A percentile compares a stretch with the other conserved stretches of the same genome.
Evolutionary conservation across 2,329 filamentous ascomycete genomes (phyloP).

Genomic region (Curvularia eragrostidis): DNA sequence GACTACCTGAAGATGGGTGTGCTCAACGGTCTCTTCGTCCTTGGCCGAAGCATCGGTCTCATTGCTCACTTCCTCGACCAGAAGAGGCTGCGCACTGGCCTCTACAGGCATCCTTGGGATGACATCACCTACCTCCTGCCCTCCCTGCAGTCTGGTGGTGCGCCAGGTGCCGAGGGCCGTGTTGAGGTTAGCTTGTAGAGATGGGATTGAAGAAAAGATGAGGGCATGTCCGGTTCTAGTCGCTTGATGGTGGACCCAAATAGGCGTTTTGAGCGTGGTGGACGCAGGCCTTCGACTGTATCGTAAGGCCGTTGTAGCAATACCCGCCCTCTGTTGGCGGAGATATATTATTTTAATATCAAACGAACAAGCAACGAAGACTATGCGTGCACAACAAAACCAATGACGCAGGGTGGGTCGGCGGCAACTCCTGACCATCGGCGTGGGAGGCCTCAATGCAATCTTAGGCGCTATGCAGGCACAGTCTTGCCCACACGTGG

Average conservation of each 20-base stretch:
- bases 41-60: constrained; percentile 95
- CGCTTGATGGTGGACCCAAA: constrained; percentile 33
- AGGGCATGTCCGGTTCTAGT: constrained; percentile 37
- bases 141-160: constrained; percentile 45
- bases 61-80: constrained; percentile 99
- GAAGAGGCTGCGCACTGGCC: constrained; percentile 97
- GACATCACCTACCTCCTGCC: constrained; percentile 53
- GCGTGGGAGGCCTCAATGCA: constrained; percentile 4
- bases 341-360: constrained; percentile 44
- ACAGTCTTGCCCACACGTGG: background rate
- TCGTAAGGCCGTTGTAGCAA: constrained; percentile 41
- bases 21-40: constrained; percentile 98
- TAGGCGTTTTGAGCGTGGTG: constrained; percentile 44
- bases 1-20: constrained; percentile 99
- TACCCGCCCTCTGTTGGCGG: constrained; percentile 39
- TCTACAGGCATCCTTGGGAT: constrained; percentile 96
- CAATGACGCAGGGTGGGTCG: background rate
- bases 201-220: constrained; percentile 31
- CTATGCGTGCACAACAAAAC: background rate
- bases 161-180: constrained; percentile 50
- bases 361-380: constrained; percentile 26
- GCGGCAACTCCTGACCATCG: constrained; percentile 3
- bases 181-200: constrained; percentile 52
- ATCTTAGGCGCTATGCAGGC: background rate
- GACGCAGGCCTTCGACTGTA: constrained; percentile 35